These are phyloP conservation scores for Xylariaceae sp. DNA, from an alignment of 2,329 filamentous ascomycete genomes.

Conservation along the genomic window DNA sequence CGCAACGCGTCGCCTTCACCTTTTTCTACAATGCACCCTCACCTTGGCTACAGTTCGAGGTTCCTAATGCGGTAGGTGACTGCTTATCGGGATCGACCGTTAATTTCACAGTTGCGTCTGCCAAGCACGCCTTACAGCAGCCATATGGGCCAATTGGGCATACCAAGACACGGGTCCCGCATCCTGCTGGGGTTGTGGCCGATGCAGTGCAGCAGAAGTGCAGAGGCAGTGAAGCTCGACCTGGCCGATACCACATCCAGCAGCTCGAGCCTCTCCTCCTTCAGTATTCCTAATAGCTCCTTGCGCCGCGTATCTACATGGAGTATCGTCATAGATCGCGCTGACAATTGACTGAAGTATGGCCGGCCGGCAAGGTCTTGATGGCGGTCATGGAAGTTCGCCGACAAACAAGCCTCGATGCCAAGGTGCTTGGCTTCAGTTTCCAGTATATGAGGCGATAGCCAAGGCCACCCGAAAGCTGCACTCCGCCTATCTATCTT, in stretches of 20 bases:
- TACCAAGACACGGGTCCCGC: slow-evolving; percentile 2
- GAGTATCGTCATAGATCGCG: neutral
- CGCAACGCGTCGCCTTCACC: slow-evolving; percentile 1
- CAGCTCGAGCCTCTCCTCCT: neutral
- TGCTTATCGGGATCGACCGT: slow-evolving; percentile 8
- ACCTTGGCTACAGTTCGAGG: slow-evolving; percentile 8
- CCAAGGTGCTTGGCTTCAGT: slow-evolving; percentile 6
- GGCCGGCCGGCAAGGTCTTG: neutral
- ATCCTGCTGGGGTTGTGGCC: slow-evolving; percentile 7
- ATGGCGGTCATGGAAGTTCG: slow-evolving; percentile 6
- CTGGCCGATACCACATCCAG: slow-evolving; percentile 2
- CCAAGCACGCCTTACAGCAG: neutral
- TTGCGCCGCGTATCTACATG: neutral
- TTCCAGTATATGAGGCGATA: too few species aligned
- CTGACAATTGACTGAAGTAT: neutral
- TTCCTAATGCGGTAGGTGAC: slow-evolving; percentile 17
- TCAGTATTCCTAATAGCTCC: neutral
- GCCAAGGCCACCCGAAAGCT: too few species aligned
- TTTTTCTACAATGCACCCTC: slow-evolving; percentile 10
- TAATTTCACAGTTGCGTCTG: neutral
- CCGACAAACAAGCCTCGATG: slow-evolving; percentile 1
- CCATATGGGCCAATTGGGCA: slow-evolving; percentile 7
- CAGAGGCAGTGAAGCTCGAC: neutral
- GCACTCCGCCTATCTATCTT: too few species aligned
- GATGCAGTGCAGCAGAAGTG: neutral